Percentiles rank a stretch among this genome's conserved stretches.
Conservation (phyloP, 305 asterid genomes). For the Fraxinus velutina region DNA sequence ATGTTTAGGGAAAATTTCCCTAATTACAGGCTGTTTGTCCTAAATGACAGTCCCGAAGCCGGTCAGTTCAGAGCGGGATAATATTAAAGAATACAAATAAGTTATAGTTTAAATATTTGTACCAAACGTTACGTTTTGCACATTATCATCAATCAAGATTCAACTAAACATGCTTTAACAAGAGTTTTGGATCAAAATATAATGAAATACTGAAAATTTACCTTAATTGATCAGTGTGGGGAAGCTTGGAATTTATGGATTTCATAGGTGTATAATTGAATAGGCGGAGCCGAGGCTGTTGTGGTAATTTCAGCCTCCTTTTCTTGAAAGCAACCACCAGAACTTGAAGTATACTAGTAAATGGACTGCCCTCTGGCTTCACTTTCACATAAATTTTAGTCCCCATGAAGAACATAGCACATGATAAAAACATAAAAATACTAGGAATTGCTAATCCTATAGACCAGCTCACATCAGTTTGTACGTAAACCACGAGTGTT, state of each 20-base stretch:
- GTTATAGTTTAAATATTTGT: background rate
- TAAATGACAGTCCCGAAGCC: background rate
- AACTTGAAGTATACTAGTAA: conserved; percentile 48
- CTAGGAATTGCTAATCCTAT: conserved; percentile 51
- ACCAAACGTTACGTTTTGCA: background rate
- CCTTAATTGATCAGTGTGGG: conserved; percentile 53
- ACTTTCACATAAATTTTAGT: conserved; percentile 39
- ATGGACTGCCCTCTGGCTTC: conserved; percentile 54
- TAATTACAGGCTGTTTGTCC: background rate
- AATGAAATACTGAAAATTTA: conserved; percentile 8
- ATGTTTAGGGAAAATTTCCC: background rate
- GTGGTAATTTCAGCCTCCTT: conserved; percentile 40
- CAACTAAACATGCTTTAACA: background rate
- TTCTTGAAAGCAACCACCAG: conserved; percentile 45
- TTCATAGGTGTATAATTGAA: conserved; percentile 34
- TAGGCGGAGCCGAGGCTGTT: conserved; percentile 29
- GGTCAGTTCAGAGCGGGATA: background rate
- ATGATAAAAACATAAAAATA: conserved; percentile 43
- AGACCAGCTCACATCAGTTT: conserved; percentile 56
- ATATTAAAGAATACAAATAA: background rate
- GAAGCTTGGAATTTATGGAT: conserved; percentile 42
- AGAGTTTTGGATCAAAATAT: background rate
- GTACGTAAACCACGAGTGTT: conserved; percentile 54
- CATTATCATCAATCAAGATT: background rate
- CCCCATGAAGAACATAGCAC: conserved; percentile 42